phyloP scores from a whole-genome alignment of 345 rosid genomes.

The Salix koriyanagi region DNA sequence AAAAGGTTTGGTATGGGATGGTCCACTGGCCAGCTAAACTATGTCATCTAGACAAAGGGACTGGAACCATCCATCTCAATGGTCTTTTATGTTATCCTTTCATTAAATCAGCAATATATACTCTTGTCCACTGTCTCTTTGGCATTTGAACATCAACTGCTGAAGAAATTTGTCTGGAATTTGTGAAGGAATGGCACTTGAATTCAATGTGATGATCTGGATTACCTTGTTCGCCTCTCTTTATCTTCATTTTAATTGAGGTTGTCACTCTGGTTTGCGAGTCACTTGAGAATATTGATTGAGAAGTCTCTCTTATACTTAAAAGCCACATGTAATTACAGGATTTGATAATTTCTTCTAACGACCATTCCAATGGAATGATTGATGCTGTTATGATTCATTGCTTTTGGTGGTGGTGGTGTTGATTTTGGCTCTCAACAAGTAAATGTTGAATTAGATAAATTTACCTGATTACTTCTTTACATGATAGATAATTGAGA shows the following conservation, averaged over 20 bases:
- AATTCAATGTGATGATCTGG: not conserved
- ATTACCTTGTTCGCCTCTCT: not conserved
- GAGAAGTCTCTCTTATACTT: not conserved
- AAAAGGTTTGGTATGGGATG: not conserved
- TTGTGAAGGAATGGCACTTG: not conserved
- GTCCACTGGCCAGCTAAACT: not conserved
- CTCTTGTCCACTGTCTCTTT: not conserved
- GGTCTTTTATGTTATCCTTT: not conserved
- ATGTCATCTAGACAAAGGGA: not conserved
- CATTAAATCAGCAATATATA: not conserved
- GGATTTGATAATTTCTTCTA: not conserved
- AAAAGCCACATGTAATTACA: not conserved
- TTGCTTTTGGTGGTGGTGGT: too few relatives aligned
- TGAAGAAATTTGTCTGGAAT: too few relatives aligned
- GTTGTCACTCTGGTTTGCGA: not conserved
- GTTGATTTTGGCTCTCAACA: not conserved
- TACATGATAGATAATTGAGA: constrained; percentile 43
- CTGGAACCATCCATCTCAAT: not conserved
- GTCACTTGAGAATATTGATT: not conserved
- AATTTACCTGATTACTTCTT: not conserved
- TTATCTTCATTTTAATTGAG: not conserved
- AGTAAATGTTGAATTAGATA: not conserved
- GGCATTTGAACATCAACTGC: too few relatives aligned
- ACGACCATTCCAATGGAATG: not conserved
- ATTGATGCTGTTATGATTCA: too few relatives aligned